Evolutionary conservation across 2,329 filamentous ascomycete species (phyloP).

Genomic region (Keithomyces neogunnii): DNA sequence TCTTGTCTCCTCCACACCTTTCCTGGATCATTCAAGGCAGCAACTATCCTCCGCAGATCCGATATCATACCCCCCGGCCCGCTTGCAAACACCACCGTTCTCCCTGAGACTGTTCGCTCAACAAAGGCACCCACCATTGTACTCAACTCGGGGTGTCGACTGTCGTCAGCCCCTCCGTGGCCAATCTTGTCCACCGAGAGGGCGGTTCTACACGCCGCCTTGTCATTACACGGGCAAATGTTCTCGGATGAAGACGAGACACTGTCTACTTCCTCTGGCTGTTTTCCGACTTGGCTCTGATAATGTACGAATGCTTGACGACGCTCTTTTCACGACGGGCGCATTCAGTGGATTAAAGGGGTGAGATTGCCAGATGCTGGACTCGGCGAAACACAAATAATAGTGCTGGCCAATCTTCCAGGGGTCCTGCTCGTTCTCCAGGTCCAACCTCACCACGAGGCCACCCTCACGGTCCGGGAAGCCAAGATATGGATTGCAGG

Average conservation of each 20-base stretch:
- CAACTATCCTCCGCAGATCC: constrained; percentile 47
- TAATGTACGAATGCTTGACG: constrained; percentile 46
- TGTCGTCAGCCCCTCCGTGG: constrained; percentile 18
- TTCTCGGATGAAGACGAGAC: constrained; percentile 18
- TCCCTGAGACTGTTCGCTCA: constrained; percentile 33
- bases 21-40: constrained; percentile 39
- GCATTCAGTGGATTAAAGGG: constrained; percentile 58
- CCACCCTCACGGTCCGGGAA: constrained; percentile 50
- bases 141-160: constrained; percentile 36
- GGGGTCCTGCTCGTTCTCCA: constrained; percentile 48
- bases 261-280: constrained; percentile 10
- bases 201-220: constrained; percentile 6
- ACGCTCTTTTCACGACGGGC: constrained; percentile 32
- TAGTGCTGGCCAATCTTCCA: constrained; percentile 66
- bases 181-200: constrained; percentile 21
- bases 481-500: constrained; percentile 8
- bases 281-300: constrained; percentile 42
- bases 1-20: constrained; percentile 52
- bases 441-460: constrained; percentile 57
- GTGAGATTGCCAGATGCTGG: constrained; percentile 64
- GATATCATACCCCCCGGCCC: constrained; percentile 52
- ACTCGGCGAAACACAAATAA: constrained; percentile 58
- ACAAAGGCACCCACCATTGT: constrained; percentile 41
- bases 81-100: constrained; percentile 50
- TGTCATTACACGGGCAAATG: constrained; percentile 16